Evolutionary conservation across 1,284 basidiomycete genomes (phyloP).

Genomic region (Papiliotrema fonsecae): DNA sequence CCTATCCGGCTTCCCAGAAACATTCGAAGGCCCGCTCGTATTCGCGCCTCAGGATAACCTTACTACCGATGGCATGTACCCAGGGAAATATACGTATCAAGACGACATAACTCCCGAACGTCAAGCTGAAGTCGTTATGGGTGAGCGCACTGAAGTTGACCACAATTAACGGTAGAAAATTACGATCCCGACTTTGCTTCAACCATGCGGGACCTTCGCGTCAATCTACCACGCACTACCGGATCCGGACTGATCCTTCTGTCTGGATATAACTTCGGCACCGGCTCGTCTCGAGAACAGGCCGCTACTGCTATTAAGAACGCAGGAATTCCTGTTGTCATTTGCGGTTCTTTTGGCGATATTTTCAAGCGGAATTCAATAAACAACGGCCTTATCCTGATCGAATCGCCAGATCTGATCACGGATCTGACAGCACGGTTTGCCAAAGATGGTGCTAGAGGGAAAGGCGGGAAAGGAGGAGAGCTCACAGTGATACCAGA

Average conservation of each 20-base stretch:
- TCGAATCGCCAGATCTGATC: slow-evolving; percentile 87
- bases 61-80: slow-evolving; percentile 98
- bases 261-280: slow-evolving; percentile 97
- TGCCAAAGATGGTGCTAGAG: slow-evolving; percentile 66
- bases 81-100: slow-evolving; percentile 99
- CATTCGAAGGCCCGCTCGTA: slow-evolving; percentile 77
- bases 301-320: slow-evolving; percentile 95
- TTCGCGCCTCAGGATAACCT: slow-evolving; percentile 97
- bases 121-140: slow-evolving; percentile 87
- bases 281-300: slow-evolving; percentile 97
- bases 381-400: slow-evolving; percentile 95
- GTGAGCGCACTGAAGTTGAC: slow-evolving; percentile 19
- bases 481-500: slow-evolving; percentile 70
- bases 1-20: slow-evolving; percentile 72
- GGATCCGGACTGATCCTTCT: slow-evolving; percentile 69
- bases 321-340: slow-evolving; percentile 85
- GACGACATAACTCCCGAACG: slow-evolving; percentile 94
- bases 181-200: slow-evolving; percentile 86
- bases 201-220: slow-evolving; percentile 61
- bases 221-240: slow-evolving; percentile 26
- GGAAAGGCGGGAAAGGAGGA: slow-evolving; percentile 68
- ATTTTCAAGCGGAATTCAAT: slow-evolving; percentile 99
- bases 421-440: slow-evolving; percentile 72
- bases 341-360: slow-evolving; percentile 96
- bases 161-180: slow-evolving; percentile 74